Evolutionary conservation across 306 rosid genomes (phyloP), one percentile per base, ranked within the genome.

Genomic region (Cicer chorassanicum): DNA sequence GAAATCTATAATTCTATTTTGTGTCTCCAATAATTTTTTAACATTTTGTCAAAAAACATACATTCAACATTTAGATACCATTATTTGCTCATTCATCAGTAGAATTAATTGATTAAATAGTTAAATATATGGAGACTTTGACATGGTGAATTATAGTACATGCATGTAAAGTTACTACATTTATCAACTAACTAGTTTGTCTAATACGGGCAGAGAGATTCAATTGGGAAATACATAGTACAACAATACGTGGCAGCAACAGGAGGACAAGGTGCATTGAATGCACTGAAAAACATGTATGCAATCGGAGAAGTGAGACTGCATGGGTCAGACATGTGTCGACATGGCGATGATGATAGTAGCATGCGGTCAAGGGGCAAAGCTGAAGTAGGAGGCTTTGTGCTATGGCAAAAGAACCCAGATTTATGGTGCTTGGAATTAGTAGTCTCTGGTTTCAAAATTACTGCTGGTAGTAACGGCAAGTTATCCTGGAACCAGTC

Each of bases 361-460:
- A 82, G 84, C 44, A 59, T 85, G 9, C 68, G 68, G 0, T 48
- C 85, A 8, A 82, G 60, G 65, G 92, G 91, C 6, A 85, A 72
- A 55, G 19, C 86, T 24, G 97, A 94, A 83, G 82, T 79, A 6
- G 98, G 98, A 36, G 96, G 98, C 4, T 94, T 94, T 45, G 95
- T 91, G 64, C 43, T 91, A 4, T 94, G 98, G 98, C 97, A 94
- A 69, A 90, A 86, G 87, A 90, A 90, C 66, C 98, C 97, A 0
- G 96, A 88, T 57, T 66, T 90, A 55, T 94, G 97, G 98, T 88
- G 75, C 84, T 78, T 94, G 64, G 96, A 94, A 70, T 83, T 94
- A 78, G 89, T 94, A 21, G 97, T 94, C 45, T 88, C 97, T 1
- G 96, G 98, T 66, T 86, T 70, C 73, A 94, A 91, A 81, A 86